Evolutionary conservation across 352 stramenopile genomes (phyloP).

Genomic region (Phytopythium boreale): DNA sequence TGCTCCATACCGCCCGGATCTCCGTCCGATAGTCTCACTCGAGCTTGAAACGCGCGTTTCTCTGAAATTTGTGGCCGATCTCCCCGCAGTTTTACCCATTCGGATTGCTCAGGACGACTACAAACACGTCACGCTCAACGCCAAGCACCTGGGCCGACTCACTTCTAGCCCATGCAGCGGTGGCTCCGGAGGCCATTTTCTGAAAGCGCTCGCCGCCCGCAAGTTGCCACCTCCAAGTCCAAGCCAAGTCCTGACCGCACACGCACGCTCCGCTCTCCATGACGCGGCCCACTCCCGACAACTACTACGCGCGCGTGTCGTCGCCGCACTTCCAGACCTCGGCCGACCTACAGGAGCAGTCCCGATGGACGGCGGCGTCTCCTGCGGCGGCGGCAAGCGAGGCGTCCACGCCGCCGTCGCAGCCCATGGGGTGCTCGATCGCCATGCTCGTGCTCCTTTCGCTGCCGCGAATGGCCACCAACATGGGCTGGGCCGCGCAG

Average conservation of each 20-base stretch:
- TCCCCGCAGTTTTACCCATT: background rate
- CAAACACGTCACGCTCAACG: background rate
- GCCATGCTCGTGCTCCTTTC: constrained; percentile 67
- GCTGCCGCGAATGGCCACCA: constrained; percentile 66
- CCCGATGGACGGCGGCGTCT: constrained; percentile 1
- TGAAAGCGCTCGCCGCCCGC: background rate
- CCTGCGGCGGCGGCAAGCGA: background rate
- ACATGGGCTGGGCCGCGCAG: constrained; percentile 78
- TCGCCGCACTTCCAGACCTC: constrained; percentile 2
- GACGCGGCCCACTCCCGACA: background rate
- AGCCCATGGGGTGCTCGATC: constrained; percentile 44
- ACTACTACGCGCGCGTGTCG: background rate
- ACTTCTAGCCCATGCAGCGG: too few species aligned
- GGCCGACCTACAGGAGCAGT: constrained; percentile 2
- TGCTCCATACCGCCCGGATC: background rate
- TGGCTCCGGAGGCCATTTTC: background rate
- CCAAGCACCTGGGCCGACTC: too few species aligned
- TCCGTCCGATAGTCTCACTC: background rate
- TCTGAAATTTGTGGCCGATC: background rate
- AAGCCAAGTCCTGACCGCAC: background rate
- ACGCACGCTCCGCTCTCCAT: background rate
- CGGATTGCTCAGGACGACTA: background rate
- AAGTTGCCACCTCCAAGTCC: background rate
- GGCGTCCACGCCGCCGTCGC: background rate
- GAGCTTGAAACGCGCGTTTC: background rate